phyloP scores from a whole-genome alignment of 139 green algal species.

The Marvania coccoides region DNA sequence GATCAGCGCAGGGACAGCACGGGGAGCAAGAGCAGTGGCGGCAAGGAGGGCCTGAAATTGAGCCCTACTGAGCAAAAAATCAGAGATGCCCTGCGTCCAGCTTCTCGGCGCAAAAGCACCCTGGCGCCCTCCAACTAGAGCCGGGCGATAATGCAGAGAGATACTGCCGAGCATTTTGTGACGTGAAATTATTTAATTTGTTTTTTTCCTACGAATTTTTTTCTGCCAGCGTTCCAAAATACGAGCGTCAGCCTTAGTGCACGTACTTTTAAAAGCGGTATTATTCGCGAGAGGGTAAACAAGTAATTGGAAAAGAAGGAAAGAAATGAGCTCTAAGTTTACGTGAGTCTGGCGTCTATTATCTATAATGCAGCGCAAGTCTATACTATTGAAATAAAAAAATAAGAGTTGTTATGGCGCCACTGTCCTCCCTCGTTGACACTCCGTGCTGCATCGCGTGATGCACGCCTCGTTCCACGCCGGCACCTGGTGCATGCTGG shows the following conservation, averaged over 20 bases:
- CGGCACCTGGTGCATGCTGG: conserved; percentile 82
- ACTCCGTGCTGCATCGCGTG: conserved; percentile 76
- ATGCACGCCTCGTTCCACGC: conserved; percentile 91
- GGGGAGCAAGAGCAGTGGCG: neutral
- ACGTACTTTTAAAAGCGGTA: no score
- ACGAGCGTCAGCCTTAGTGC: no score
- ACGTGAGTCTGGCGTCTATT: no score
- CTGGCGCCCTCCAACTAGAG: no score
- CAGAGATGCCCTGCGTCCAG: conserved; percentile 11
- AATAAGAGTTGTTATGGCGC: no score
- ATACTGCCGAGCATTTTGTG: neutral
- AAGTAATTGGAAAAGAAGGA: neutral
- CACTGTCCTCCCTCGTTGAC: conserved; percentile 34
- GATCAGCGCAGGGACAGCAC: neutral
- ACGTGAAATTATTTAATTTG: neutral
- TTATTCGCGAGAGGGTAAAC: no score
- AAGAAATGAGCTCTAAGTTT: neutral
- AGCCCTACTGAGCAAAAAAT: conserved; percentile 31
- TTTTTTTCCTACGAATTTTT: neutral
- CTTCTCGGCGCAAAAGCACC: conserved; percentile 7
- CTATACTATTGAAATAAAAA: neutral
- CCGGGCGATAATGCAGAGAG: no score
- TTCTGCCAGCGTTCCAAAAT: no score
- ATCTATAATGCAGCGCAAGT: neutral
- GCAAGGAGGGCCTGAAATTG: neutral